Evolutionary conservation across 345 rosid genomes (phyloP).

Genomic region (Luvunga scandens): DNA sequence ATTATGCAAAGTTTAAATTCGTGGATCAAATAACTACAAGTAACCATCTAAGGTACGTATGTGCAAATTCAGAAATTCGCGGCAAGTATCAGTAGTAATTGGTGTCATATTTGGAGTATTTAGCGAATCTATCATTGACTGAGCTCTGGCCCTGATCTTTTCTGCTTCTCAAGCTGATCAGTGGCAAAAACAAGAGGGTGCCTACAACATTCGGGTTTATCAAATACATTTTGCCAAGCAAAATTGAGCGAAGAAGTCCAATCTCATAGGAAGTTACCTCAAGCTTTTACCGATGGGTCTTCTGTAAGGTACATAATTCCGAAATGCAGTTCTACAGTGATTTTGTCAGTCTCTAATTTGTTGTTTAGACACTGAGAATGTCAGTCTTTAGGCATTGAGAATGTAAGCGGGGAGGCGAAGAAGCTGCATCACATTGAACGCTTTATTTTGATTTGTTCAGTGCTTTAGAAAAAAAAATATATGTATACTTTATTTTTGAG

Average conservation of each 20-base stretch:
- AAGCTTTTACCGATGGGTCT: background rate
- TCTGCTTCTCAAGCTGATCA: background rate
- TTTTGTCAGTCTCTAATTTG: background rate
- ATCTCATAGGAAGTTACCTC: background rate
- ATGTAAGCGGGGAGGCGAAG: background rate
- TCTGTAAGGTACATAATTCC: background rate
- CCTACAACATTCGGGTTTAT: background rate
- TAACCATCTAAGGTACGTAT: too few relatives aligned
- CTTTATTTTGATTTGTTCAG: too few relatives aligned
- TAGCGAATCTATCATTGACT: background rate
- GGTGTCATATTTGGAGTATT: too few relatives aligned
- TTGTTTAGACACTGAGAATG: background rate
- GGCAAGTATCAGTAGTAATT: background rate
- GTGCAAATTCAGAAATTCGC: background rate
- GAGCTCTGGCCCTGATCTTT: background rate
- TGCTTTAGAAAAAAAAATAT: too few relatives aligned
- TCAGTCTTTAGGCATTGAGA: background rate
- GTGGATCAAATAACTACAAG: too few relatives aligned
- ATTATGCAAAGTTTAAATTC: too few relatives aligned
- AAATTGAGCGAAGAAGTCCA: background rate
- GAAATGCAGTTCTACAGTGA: background rate
- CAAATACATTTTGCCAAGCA: background rate
- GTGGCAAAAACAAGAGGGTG: background rate
- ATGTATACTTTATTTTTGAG: too few relatives aligned
- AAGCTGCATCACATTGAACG: background rate